Evolutionary conservation across 2,329 filamentous ascomycete species (phyloP).

Genomic region (Beauveria asiatica): DNA sequence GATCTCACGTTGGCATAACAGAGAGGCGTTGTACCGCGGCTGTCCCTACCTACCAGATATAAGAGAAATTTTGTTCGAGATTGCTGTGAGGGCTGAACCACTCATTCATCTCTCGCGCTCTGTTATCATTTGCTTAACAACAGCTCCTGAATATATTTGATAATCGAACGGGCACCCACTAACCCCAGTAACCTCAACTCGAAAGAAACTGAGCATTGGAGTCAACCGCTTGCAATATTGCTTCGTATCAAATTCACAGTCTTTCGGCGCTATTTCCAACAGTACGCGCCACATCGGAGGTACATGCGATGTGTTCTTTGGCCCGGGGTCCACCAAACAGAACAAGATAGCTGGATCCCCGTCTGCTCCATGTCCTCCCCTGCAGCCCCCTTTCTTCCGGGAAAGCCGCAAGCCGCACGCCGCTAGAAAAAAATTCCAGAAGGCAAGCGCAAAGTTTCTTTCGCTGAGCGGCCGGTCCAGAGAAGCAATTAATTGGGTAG

Average conservation of each 20-base stretch:
- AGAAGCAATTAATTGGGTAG: background rate
- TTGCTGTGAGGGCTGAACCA: background rate
- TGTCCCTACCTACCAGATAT: background rate
- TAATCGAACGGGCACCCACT: background rate
- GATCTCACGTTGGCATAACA: background rate
- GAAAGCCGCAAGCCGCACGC: background rate
- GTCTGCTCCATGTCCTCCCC: constrained; percentile 1
- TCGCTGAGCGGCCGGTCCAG: background rate
- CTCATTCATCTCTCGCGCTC: background rate
- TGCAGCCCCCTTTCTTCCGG: constrained; percentile 4
- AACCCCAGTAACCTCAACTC: background rate
- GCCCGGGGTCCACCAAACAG: constrained; percentile 1
- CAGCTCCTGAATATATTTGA: background rate
- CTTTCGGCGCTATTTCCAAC: background rate
- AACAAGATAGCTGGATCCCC: background rate
- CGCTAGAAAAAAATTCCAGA: background rate
- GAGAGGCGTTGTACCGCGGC: background rate
- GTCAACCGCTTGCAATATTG: background rate
- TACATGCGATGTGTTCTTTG: constrained; percentile 1
- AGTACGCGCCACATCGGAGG: constrained; percentile 7
- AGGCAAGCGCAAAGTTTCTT: background rate
- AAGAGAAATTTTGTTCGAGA: too few relatives aligned
- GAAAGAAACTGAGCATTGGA: background rate
- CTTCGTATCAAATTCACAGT: background rate
- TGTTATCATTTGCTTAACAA: background rate